These are phyloP conservation scores for Tricholomella constricta DNA, from an alignment of 768 basidiomycete genomes.

Conservation along the genomic window DNA sequence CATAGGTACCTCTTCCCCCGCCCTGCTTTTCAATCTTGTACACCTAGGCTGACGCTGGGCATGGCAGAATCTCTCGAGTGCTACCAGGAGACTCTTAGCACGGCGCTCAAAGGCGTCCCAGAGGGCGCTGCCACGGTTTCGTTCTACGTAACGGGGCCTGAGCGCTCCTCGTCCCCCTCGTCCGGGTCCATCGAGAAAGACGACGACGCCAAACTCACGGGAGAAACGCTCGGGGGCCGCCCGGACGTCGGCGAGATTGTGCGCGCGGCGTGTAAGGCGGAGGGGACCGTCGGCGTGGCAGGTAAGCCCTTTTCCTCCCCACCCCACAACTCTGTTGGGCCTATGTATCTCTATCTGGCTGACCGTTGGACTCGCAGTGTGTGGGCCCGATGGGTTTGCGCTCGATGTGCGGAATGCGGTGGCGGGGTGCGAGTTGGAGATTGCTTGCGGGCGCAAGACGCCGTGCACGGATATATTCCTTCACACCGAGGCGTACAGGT, in stretches of 20 bases:
- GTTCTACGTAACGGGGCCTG: background rate
- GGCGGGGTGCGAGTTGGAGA: slow-evolving; percentile 28
- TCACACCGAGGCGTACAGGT: slow-evolving; percentile 36
- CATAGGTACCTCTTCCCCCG: background rate
- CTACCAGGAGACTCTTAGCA: background rate
- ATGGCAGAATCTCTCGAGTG: background rate
- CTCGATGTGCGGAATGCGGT: slow-evolving; percentile 35
- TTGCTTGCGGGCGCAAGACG: slow-evolving; percentile 28
- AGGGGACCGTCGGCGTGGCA: slow-evolving; percentile 2
- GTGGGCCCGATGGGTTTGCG: slow-evolving; percentile 30
- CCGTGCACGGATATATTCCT: slow-evolving; percentile 28
- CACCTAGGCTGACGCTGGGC: background rate
- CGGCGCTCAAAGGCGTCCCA: background rate
- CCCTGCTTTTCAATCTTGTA: too few species aligned
- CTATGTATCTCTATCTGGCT: too few species aligned
- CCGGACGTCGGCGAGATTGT: slow-evolving; percentile 22
- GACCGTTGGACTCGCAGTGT: slow-evolving; percentile 19
- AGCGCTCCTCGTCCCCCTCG: slow-evolving; percentile 1
- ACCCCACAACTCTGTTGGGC: background rate
- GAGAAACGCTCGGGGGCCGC: slow-evolving; percentile 12
- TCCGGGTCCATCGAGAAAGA: slow-evolving; percentile 1
- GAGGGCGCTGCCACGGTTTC: background rate
- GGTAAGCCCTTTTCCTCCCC: background rate
- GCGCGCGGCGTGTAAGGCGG: slow-evolving; percentile 15
- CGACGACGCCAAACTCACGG: slow-evolving; percentile 4